A percentile compares a stretch with the other conserved stretches of the same genome.
Evolutionary conservation across 768 basidiomycete genomes (phyloP).

Genomic region (Rhodocollybia butyracea): DNA sequence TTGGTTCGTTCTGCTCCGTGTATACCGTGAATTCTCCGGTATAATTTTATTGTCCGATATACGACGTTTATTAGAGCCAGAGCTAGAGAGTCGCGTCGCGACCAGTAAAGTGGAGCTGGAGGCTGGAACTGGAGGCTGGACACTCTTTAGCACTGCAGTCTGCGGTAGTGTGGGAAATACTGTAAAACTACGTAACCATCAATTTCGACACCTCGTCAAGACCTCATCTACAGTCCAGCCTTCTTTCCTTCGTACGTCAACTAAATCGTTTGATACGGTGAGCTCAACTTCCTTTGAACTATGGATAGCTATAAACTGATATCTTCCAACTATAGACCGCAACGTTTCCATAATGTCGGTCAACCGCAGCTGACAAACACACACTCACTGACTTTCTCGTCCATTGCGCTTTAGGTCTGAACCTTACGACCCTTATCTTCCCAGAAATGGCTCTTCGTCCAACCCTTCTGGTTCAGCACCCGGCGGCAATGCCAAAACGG

Average conservation of each 20-base stretch:
- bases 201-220: slow-evolving; percentile 1
- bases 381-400: slow-evolving; percentile 13
- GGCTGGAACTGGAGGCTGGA: too few relatives aligned
- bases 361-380: slow-evolving; percentile 9
- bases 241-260: slow-evolving; percentile 9
- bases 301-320: neutral
- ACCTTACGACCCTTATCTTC: slow-evolving; percentile 98
- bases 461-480: slow-evolving; percentile 44
- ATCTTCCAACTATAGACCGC: slow-evolving; percentile 20
- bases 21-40: neutral
- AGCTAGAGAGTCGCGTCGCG: too few relatives aligned
- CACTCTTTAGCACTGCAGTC: too few relatives aligned
- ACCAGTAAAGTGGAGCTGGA: too few relatives aligned
- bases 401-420: slow-evolving; percentile 67
- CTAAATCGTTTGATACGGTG: slow-evolving; percentile 40
- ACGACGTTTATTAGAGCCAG: neutral
- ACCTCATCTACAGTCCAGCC: neutral
- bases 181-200: too few relatives aligned
- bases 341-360: slow-evolving; percentile 38
- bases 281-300: slow-evolving; percentile 12
- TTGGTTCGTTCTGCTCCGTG: neutral
- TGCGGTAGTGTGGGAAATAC: too few relatives aligned
- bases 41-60: neutral
- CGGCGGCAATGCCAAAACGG: slow-evolving; percentile 77
- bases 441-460: slow-evolving; percentile 71